Conservation (phyloP, 805 yeast species). For the Lipomyces lipofer region DNA sequence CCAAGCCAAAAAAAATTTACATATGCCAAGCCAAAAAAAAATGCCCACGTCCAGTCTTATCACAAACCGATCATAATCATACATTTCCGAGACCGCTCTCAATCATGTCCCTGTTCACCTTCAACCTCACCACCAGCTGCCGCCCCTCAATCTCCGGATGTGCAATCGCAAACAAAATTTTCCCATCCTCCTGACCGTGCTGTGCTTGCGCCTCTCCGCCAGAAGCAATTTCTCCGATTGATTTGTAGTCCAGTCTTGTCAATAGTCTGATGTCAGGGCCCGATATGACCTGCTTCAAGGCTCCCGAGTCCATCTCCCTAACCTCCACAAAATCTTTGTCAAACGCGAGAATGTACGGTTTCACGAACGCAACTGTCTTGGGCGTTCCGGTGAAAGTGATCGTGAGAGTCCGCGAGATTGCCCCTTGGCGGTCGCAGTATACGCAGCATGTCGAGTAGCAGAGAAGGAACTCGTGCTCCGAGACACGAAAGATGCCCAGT, state of each 20-base stretch:
- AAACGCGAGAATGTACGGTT: slow-evolving; percentile 53
- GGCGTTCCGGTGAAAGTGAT: slow-evolving; percentile 45
- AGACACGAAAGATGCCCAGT: slow-evolving; percentile 63
- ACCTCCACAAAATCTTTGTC: slow-evolving; percentile 71
- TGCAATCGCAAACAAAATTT: slow-evolving; percentile 19
- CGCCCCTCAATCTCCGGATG: slow-evolving; percentile 22
- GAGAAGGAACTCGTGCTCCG: slow-evolving; percentile 54
- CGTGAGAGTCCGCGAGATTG: slow-evolving; percentile 43
- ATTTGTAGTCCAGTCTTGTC: neutral
- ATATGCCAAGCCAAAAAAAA: too few species aligned
- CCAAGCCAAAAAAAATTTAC: too few species aligned
- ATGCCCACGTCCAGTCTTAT: too few species aligned
- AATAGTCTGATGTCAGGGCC: slow-evolving; percentile 60
- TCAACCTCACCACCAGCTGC: slow-evolving; percentile 19
- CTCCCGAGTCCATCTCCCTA: slow-evolving; percentile 53
- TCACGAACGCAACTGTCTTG: slow-evolving; percentile 44
- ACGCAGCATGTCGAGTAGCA: slow-evolving; percentile 73
- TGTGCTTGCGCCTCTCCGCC: neutral
- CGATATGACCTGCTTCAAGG: slow-evolving; percentile 61
- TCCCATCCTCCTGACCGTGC: slow-evolving; percentile 6
- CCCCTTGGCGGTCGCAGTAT: slow-evolving; percentile 55
- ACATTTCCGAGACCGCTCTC: too few species aligned
- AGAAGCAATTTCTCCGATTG: neutral
- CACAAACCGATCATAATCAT: too few species aligned
- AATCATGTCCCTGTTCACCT: slow-evolving; percentile 15